phyloP scores from a whole-genome alignment of 495 filamentous ascomycete genomes.

The Aspergillus haitiensis region DNA sequence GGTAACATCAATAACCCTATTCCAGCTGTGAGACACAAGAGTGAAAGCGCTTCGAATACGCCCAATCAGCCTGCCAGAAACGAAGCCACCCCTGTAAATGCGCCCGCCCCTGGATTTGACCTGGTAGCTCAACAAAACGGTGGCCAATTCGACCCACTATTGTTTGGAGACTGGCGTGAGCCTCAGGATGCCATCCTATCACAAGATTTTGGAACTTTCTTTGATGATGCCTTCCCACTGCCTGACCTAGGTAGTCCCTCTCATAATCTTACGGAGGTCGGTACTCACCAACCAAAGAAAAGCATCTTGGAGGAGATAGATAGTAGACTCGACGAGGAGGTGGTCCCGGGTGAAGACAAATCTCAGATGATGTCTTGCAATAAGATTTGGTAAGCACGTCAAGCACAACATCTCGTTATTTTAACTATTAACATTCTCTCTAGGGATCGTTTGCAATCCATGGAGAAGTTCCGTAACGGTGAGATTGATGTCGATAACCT shows the following conservation, averaged over 20 bases:
- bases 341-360: slow-evolving; percentile 63
- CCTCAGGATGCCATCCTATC: slow-evolving; percentile 72
- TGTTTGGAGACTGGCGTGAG: slow-evolving; percentile 94
- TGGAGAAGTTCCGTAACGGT: slow-evolving; percentile 81
- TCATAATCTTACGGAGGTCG: slow-evolving; percentile 57
- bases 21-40: slow-evolving; percentile 46
- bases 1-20: slow-evolving; percentile 69
- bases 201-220: slow-evolving; percentile 74
- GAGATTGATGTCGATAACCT: slow-evolving; percentile 91
- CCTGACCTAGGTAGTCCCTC: slow-evolving; percentile 75
- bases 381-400: slow-evolving; percentile 78
- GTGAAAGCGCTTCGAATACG: slow-evolving; percentile 34
- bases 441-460: slow-evolving; percentile 90
- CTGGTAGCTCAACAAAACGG: slow-evolving; percentile 83
- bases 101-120: slow-evolving; percentile 54
- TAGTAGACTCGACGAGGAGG: slow-evolving; percentile 62
- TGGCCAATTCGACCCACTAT: slow-evolving; percentile 84
- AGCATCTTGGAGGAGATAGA: slow-evolving; percentile 76
- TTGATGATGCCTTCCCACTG: slow-evolving; percentile 82
- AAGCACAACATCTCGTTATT: neutral
- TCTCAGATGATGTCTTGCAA: slow-evolving; percentile 76
- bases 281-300: slow-evolving; percentile 57
- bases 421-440: slow-evolving; percentile 26
- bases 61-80: slow-evolving; percentile 23
- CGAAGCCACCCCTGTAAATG: slow-evolving; percentile 9